Percentiles rank a stretch among this genome's conserved stretches.
Conservation (phyloP, 768 basidiomycete species). For the Tricholoma terreum region DNA sequence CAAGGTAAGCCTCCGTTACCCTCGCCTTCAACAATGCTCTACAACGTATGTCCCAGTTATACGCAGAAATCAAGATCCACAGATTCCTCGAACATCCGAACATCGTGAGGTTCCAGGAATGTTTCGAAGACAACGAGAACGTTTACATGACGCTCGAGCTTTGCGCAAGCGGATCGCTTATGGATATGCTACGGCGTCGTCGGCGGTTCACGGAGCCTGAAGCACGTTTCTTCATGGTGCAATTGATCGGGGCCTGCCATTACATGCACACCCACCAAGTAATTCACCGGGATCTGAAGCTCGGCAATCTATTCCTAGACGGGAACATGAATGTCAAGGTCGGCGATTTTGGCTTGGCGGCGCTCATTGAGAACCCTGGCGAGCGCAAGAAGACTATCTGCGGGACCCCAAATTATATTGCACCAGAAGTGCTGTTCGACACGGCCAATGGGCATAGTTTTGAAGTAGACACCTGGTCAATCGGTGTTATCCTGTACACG, state of each 20-base stretch:
- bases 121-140: constrained; percentile 93
- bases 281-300: constrained; percentile 96
- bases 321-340: constrained; percentile 92
- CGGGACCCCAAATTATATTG: constrained; percentile 98
- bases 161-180: constrained; percentile 84
- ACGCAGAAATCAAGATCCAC: constrained; percentile 98
- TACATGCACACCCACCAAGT: constrained; percentile 98
- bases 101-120: constrained; percentile 88
- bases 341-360: constrained; percentile 96
- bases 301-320: constrained; percentile 94
- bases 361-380: constrained; percentile 92
- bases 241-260: constrained; percentile 92
- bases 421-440: constrained; percentile 95
- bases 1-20: constrained; percentile 54
- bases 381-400: constrained; percentile 99
- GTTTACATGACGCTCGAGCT: constrained; percentile 98
- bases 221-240: constrained; percentile 88
- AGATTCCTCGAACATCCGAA: constrained; percentile 88
- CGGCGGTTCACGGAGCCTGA: constrained; percentile 90
- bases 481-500: constrained; percentile 96
- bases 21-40: background rate
- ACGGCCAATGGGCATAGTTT: constrained; percentile 96
- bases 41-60: constrained; percentile 54
- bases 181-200: constrained; percentile 87
- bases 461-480: constrained; percentile 97